Base-by-base conservation (phyloP, 2,329 filamentous ascomycete species). In the Byssothecium circinans region DNA sequence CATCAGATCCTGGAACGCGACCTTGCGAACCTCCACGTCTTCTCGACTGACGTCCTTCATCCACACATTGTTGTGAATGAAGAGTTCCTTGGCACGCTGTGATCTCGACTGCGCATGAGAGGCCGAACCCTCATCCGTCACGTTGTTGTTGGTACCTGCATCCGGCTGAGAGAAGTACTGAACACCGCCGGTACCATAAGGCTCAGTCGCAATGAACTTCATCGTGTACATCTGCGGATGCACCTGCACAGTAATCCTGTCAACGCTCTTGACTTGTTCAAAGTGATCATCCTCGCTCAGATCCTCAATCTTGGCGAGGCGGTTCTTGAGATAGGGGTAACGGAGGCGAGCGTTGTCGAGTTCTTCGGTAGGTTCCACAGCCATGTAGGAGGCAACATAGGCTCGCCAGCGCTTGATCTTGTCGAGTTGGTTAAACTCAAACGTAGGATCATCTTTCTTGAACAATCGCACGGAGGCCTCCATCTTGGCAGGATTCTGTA, bases 361-460 rank as follows among this genome's bases (percentile, higher is more conserved):
- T 35, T 72, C 70, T 43, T 75, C 78, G 0, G 94, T 99, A 2
- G 89, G 88, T 64, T 96, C 90, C 19, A 91, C 82, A 54, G 90
- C 89, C 57, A 90, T 88, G 71, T 88, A 97, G 0, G 91, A 91
- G 15, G 92, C 91, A 47, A 96, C 89, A 68, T 99, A 99, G 74
- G 95, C 95, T 61, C 92, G 89, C 94, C 94, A 99, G 32, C 84
- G 76, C 53, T 80, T 79, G 55, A 84, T 79, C 3, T 76, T 72
- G 43, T 77, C 80, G 19, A 84, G 81, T 53, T 90, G 85, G 47
- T 86, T 86, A 41, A 85, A 82, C 64, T 94, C 87, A 77, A 96
- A 78, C 0, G 82, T 85, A 1, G 78, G 86, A 58, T 96, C 90
- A 57, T 95, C 89, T 64, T 87, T 86, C 60, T 94, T 91, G 68